A percentile compares a stretch with the other conserved stretches of the same genome.
These are phyloP conservation scores for Xylariomycetidae sp. DNA, from an alignment of 2,329 filamentous ascomycete species.

Conservation along the genomic window DNA sequence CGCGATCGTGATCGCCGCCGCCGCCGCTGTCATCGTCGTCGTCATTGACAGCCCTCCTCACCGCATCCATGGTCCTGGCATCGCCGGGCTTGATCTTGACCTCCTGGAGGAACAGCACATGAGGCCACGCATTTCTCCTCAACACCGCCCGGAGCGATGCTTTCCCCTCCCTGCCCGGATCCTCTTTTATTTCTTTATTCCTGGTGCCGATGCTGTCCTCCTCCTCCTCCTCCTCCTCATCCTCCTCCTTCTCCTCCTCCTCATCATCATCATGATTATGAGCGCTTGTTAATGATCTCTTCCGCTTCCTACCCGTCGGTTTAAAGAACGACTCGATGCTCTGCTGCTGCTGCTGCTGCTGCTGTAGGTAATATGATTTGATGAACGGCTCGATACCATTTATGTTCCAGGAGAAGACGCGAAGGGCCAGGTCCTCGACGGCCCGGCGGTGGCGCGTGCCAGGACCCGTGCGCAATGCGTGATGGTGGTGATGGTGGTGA, in stretches of 20 bases:
- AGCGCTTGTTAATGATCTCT: slow-evolving; percentile 49
- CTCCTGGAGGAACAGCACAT: slow-evolving; percentile 10
- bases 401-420: slow-evolving; percentile 11
- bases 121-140: slow-evolving; percentile 5
- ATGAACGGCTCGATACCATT: slow-evolving; percentile 9
- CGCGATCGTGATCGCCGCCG: slow-evolving; percentile 5
- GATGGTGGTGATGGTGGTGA: too few species aligned
- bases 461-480: too few species aligned
- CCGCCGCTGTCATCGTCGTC: not conserved
- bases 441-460: too few species aligned
- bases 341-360: too few species aligned
- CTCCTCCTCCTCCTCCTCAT: slow-evolving; percentile 48
- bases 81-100: slow-evolving; percentile 10
- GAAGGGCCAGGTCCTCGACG: too few species aligned
- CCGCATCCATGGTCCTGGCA: slow-evolving; percentile 2
- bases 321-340: slow-evolving; percentile 6
- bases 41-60: slow-evolving; percentile 5
- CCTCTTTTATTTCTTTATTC: not conserved
- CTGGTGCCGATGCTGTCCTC: not conserved
- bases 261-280: too few species aligned
- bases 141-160: slow-evolving; percentile 5
- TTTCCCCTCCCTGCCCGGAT: slow-evolving; percentile 4
- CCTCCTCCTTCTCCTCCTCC: too few species aligned
- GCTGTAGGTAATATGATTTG: slow-evolving; percentile 1
- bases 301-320: slow-evolving; percentile 39